phyloP scores from a whole-genome alignment of 306 rosid species.

The barrel medic (Medicago truncatula) region MtrunA17r5.0-ANR NC_053047.1:9802501-9803000 shows the following conservation, averaged over 20 bases:
- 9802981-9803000: slow-evolving; percentile 55
- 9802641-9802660: slow-evolving; percentile 18
- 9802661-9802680: slow-evolving; percentile 49
- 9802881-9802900: too few relatives aligned
- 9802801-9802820: slow-evolving; percentile 75
- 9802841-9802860: slow-evolving; percentile 68
- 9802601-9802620: slow-evolving; percentile 2
- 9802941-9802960: too few relatives aligned
- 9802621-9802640: slow-evolving; percentile 18
- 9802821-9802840: slow-evolving; percentile 72
- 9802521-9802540: background rate
- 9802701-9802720: slow-evolving; percentile 68
- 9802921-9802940: too few relatives aligned
- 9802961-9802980: slow-evolving; percentile 50
- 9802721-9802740: slow-evolving; percentile 76
- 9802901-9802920: too few relatives aligned
- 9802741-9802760: slow-evolving; percentile 61
- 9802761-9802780: slow-evolving; percentile 55
- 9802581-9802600: too few relatives aligned
- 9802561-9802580: background rate
- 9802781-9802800: slow-evolving; percentile 59
- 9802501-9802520: background rate
- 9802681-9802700: slow-evolving; percentile 45
- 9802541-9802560: background rate
- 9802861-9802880: too few relatives aligned